These are phyloP conservation scores for Oryza officinalis DNA, from an alignment of 176 grass and related monocot species.

Conservation along the genomic window DNA sequence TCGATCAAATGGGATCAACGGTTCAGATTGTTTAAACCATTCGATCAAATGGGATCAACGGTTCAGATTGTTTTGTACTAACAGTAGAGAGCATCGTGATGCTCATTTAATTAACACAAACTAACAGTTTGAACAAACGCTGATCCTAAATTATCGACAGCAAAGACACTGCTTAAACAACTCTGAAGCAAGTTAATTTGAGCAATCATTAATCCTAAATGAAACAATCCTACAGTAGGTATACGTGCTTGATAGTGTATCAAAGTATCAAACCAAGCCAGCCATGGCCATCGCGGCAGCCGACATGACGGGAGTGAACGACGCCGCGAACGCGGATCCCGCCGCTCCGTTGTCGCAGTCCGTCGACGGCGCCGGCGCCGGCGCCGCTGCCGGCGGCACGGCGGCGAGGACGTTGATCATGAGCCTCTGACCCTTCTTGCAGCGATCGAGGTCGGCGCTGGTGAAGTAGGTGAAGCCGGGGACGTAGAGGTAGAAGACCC, in stretches of 20 bases:
- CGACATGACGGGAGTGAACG: background rate
- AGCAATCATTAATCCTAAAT: too few relatives aligned
- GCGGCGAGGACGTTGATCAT: slow-evolving; percentile 43
- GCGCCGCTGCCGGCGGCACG: background rate
- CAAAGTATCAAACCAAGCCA: background rate
- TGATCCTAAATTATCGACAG: too few relatives aligned
- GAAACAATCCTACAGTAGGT: too few relatives aligned
- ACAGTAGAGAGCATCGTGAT: too few relatives aligned
- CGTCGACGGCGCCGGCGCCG: background rate
- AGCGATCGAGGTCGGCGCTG: slow-evolving; percentile 58
- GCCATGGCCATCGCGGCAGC: background rate
- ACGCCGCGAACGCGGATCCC: background rate
- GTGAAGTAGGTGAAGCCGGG: slow-evolving; percentile 65
- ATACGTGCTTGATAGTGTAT: background rate
- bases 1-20: too few relatives aligned
- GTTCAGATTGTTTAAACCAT: too few relatives aligned
- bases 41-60: too few relatives aligned
- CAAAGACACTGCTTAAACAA: too few relatives aligned
- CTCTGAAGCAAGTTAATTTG: too few relatives aligned
- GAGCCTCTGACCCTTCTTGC: slow-evolving; percentile 64
- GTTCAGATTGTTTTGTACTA: too few relatives aligned
- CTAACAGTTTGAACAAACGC: too few relatives aligned
- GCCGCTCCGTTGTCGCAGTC: background rate
- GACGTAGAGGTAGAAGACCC: slow-evolving; percentile 48
- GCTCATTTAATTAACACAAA: too few relatives aligned